Base-by-base conservation (phyloP, 169 alveolate species). In the Plasmodium gaboni region DNA sequence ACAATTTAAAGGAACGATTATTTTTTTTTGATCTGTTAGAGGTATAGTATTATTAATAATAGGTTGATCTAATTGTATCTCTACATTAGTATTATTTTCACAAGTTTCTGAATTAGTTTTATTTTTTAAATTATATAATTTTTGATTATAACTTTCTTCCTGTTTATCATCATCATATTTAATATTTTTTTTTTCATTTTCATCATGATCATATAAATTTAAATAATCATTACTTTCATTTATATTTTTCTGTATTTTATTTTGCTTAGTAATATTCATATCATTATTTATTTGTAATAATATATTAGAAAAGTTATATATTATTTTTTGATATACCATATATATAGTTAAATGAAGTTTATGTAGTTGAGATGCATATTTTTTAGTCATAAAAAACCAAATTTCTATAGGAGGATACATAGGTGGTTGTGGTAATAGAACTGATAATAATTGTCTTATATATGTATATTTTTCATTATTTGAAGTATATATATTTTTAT, bases 361-460 rank as follows among this genome's bases (percentile, higher is more conserved):
- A 55, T 86, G 92, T 15, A 86, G 1, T 53, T 86, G 86, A 6
- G 69, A 24, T 8, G 87, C 87, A 64, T 15, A 59, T 71, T 61
- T 71, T 60, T 71, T 86, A 9, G 60, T 68, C 86, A 72, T 70
- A 38, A 46, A 86, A 15, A 86, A 13, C 92, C 86, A 72, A 1
- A 69, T 57, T 71, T 69, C 76, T 0, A 86, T 44, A 3, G 92
- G 74, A 8, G 92, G 92, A 19, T 42, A 86, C 4, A 60, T 19
- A 13, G 92, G 92, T n/a, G 92, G 92, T 71, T 86, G 51, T 2
- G 92, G 92, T 48, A 86, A 73, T 7, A 86, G 60, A 2, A 67
- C 19, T 46, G 87, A 24, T 17, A 86, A 70, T 24, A 86, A 86
- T 72, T 72, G 76, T 48, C 64, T 63, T 8, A 86, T 19, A 70